These are phyloP conservation scores for Pythium folliculosum DNA, from an alignment of 352 stramenopile genomes.

Conservation along the genomic window DNA sequence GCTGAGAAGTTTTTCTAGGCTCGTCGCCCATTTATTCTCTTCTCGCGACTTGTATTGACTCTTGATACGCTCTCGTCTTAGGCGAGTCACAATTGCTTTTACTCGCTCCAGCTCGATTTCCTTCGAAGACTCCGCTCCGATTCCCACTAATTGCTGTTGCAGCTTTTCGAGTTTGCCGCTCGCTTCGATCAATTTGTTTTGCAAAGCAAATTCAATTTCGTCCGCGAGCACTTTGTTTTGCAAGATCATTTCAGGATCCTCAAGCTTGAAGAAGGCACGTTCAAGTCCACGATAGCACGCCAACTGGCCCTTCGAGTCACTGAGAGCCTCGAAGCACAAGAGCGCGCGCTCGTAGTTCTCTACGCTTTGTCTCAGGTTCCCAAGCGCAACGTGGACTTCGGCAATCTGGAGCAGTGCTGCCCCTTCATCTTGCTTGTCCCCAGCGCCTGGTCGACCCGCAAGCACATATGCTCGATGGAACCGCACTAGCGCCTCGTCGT, in stretches of 20 bases:
- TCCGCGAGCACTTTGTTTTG: conserved; percentile 54
- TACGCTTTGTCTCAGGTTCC: conserved; percentile 48
- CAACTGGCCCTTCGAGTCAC: conserved; percentile 47
- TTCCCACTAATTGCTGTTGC: conserved; percentile 58
- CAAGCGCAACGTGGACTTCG: conserved; percentile 40
- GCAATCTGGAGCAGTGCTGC: conserved; percentile 35
- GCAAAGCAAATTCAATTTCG: conserved; percentile 64
- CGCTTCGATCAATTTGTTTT: conserved; percentile 47
- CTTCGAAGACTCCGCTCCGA: conserved; percentile 61
- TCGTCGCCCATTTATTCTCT: conserved; percentile 51
- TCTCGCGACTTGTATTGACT: conserved; percentile 58
- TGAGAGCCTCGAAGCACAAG: conserved; percentile 49
- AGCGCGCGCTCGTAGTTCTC: conserved; percentile 60
- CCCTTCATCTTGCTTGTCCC: conserved; percentile 38
- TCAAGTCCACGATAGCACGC: conserved; percentile 63
- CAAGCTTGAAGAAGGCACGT: conserved; percentile 42
- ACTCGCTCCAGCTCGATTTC: conserved; percentile 68
- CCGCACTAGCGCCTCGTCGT: conserved; percentile 50
- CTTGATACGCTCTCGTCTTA: conserved; percentile 62
- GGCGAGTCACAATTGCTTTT: conserved; percentile 55
- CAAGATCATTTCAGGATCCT: conserved; percentile 52
- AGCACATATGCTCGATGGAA: conserved; percentile 52
- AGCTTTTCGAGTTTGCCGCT: conserved; percentile 44
- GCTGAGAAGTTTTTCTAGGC: conserved; percentile 50
- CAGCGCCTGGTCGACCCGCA: conserved; percentile 29